phyloP scores from a whole-genome alignment of 805 yeast genomes.

The Myxozyma vanderwaltii region DNA sequence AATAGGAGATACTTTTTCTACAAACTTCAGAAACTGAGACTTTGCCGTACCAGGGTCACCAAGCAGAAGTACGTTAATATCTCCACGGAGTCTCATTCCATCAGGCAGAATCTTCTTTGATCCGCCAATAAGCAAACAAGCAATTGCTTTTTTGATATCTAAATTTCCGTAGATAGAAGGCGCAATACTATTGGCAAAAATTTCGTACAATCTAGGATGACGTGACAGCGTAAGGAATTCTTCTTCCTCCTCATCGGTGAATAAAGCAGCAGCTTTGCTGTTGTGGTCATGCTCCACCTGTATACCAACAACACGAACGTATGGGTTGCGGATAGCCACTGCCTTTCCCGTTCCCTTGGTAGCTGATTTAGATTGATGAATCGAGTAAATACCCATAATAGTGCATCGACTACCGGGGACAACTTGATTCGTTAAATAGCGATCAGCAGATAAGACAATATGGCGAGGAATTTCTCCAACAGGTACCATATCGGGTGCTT shows the following conservation, averaged over 20 bases:
- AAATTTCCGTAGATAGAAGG: slow-evolving; percentile 94
- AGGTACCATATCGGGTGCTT: slow-evolving; percentile 97
- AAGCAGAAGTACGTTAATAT: slow-evolving; percentile 83
- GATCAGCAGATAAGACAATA: slow-evolving; percentile 79
- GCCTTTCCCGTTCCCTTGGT: slow-evolving; percentile 54
- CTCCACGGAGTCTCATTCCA: slow-evolving; percentile 96
- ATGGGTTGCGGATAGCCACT: slow-evolving; percentile 93
- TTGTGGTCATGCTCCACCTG: slow-evolving; percentile 78
- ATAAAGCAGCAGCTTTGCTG: slow-evolving; percentile 60
- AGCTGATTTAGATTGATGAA: slow-evolving; percentile 70
- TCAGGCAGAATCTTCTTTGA: slow-evolving; percentile 90
- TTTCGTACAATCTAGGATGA: slow-evolving; percentile 79
- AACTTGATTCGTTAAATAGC: slow-evolving; percentile 84
- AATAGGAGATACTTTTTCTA: slow-evolving; percentile 91
- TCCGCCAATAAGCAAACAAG: slow-evolving; percentile 92
- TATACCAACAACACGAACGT: slow-evolving; percentile 81
- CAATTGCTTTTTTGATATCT: slow-evolving; percentile 90
- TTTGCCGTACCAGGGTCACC: slow-evolving; percentile 99
- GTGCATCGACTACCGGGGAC: slow-evolving; percentile 96
- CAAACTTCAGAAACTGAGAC: slow-evolving; percentile 92
- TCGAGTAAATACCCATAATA: slow-evolving; percentile 88
- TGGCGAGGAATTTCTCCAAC: slow-evolving; percentile 99
- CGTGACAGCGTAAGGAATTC: slow-evolving; percentile 80
- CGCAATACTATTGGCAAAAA: slow-evolving; percentile 86
- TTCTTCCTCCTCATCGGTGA: slow-evolving; percentile 92